Conservation (phyloP, 2,329 filamentous ascomycete species). For the Neoarthrinium moseri region DNA sequence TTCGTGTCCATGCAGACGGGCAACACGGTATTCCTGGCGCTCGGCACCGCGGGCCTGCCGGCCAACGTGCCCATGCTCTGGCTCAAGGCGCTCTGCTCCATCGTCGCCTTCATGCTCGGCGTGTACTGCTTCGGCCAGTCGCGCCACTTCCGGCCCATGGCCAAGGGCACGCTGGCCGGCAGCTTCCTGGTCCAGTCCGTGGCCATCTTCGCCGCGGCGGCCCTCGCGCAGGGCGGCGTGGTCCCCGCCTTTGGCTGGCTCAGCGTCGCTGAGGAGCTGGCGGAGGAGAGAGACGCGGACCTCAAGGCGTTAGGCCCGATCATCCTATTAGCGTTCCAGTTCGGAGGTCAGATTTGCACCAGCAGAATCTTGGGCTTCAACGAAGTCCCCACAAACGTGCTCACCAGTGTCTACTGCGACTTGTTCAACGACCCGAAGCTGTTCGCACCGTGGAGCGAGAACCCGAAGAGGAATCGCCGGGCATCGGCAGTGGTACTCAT, state of each 20-base stretch:
- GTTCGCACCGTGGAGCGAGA: constrained; percentile 36
- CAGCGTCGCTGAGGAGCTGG: constrained; percentile 14
- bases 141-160: constrained; percentile 31
- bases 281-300: constrained; percentile 19
- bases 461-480: constrained; percentile 50
- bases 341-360: constrained; percentile 51
- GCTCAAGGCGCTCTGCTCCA: constrained; percentile 52
- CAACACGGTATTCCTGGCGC: constrained; percentile 63
- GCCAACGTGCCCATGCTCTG: constrained; percentile 48
- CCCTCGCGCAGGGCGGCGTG: constrained; percentile 44
- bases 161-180: constrained; percentile 40
- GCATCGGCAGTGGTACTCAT: constrained; percentile 42
- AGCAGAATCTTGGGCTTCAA: constrained; percentile 49
- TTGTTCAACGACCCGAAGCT: constrained; percentile 49
- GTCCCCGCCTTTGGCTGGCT: constrained; percentile 40
- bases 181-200: constrained; percentile 53
- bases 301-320: constrained; percentile 44
- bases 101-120: constrained; percentile 51
- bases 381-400: constrained; percentile 53
- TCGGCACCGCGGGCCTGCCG: constrained; percentile 54
- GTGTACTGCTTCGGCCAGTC: constrained; percentile 44
- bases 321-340: constrained; percentile 50
- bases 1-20: constrained; percentile 47
- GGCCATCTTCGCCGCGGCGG: constrained; percentile 51
- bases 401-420: constrained; percentile 55